These are phyloP conservation scores for Brasenia schreberi DNA, from an alignment of 164 flowering plant species.

Conservation along the genomic window DNA sequence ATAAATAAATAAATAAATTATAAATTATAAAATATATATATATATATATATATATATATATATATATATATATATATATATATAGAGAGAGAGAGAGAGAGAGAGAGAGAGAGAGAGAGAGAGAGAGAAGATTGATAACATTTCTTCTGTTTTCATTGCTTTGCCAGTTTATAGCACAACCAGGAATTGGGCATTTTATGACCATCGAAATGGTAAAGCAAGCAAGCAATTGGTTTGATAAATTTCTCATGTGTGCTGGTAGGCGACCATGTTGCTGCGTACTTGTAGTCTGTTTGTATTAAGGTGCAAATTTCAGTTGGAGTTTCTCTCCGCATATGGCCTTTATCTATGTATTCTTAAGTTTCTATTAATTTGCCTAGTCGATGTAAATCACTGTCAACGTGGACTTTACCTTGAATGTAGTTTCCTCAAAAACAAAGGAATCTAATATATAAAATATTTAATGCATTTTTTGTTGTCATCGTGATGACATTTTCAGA, in stretches of 20 bases:
- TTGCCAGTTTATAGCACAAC: constrained; percentile 52
- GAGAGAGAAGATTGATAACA: neutral
- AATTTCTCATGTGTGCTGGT: constrained; percentile 12
- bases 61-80: too few species aligned
- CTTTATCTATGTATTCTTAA: neutral
- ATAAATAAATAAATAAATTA: too few species aligned
- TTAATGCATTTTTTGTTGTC: too few species aligned
- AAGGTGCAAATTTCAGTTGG: neutral
- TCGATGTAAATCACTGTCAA: neutral
- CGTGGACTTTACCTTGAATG: too few species aligned
- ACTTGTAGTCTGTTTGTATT: neutral
- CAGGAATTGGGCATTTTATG: constrained; percentile 79
- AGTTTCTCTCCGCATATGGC: neutral
- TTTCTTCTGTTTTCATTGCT: neutral
- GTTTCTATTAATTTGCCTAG: neutral
- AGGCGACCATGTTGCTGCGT: neutral
- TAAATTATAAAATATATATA: too few species aligned
- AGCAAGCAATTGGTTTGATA: constrained; percentile 86
- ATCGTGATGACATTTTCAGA: too few species aligned
- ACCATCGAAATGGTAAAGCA: constrained; percentile 69
- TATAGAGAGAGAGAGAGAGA: neutral
- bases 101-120: neutral
- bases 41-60: too few species aligned
- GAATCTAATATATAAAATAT: too few species aligned
- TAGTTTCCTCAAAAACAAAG: too few species aligned